phyloP scores from a whole-genome alignment of 1,284 basidiomycete genomes.

The Ceratobasidium theobromae region DNA sequence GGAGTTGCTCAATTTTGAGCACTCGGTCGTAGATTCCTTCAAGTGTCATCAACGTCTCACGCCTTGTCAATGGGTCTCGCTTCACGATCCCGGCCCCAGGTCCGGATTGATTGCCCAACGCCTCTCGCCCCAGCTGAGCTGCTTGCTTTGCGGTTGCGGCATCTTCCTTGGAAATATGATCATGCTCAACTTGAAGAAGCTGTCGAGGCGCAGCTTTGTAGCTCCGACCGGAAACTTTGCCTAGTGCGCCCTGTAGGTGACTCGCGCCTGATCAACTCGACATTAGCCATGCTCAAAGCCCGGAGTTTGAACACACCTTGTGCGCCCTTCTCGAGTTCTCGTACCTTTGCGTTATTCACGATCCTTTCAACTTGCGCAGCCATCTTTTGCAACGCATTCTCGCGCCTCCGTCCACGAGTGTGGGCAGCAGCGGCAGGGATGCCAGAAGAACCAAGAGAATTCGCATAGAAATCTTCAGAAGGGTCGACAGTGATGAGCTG shows the following conservation, averaged over 20 bases:
- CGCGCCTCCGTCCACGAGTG: slow-evolving; percentile 67
- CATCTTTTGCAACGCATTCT: slow-evolving; percentile 96
- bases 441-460: slow-evolving; percentile 77
- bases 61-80: slow-evolving; percentile 56
- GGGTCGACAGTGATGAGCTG: slow-evolving; percentile 96
- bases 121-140: slow-evolving; percentile 34
- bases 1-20: slow-evolving; percentile 82
- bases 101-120: slow-evolving; percentile 13
- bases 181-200: slow-evolving; percentile 79
- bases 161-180: slow-evolving; percentile 56
- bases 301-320: slow-evolving; percentile 50
- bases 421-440: slow-evolving; percentile 45
- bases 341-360: slow-evolving; percentile 85
- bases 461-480: slow-evolving; percentile 97
- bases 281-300: not conserved
- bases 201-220: slow-evolving; percentile 96
- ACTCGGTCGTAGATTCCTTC: slow-evolving; percentile 87
- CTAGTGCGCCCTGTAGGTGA: slow-evolving; percentile 88
- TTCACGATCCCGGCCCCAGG: slow-evolving; percentile 34
- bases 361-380: slow-evolving; percentile 96
- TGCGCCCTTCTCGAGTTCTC: slow-evolving; percentile 77
- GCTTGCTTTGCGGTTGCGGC: slow-evolving; percentile 38
- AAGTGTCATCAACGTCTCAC: slow-evolving; percentile 77
- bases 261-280: not conserved
- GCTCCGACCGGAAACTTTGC: slow-evolving; percentile 87